Conservation (phyloP, 441 rosid species). For the Cnidoscolus chayamansa region DNA sequence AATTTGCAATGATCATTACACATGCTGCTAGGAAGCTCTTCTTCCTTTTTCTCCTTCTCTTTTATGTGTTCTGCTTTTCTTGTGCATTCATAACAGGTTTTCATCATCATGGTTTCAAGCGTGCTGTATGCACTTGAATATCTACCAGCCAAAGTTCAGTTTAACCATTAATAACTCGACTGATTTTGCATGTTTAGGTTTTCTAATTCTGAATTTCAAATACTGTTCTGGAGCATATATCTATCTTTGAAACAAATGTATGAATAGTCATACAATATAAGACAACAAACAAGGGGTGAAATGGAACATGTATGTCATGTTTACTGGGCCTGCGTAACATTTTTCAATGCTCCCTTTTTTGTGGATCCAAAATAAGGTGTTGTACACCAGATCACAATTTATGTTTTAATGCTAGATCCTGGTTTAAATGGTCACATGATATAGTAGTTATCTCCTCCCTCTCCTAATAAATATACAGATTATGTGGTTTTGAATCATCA, state of each 20-base stretch:
- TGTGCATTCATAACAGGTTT: neutral
- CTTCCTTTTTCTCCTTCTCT: neutral
- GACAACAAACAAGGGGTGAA: neutral
- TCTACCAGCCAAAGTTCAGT: neutral
- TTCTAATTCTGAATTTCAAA: neutral
- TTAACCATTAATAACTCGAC: neutral
- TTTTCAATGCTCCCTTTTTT: neutral
- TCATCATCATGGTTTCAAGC: neutral
- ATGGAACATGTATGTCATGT: neutral
- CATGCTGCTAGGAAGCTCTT: neutral
- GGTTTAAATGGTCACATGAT: neutral
- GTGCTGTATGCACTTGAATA: neutral
- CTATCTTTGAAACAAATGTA: neutral
- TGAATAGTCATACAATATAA: neutral
- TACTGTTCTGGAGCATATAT: neutral
- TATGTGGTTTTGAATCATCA: neutral
- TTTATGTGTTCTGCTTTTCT: neutral
- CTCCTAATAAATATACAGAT: neutral
- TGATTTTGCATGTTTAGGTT: neutral
- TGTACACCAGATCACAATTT: neutral
- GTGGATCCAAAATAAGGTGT: neutral
- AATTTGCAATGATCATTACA: neutral
- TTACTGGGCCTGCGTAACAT: neutral
- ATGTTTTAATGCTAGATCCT: neutral
- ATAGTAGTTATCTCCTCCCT: neutral